Evolutionary conservation across 192 early-diverging fungal species (phyloP).

Genomic region (Anaeromyces robustus): DNA sequence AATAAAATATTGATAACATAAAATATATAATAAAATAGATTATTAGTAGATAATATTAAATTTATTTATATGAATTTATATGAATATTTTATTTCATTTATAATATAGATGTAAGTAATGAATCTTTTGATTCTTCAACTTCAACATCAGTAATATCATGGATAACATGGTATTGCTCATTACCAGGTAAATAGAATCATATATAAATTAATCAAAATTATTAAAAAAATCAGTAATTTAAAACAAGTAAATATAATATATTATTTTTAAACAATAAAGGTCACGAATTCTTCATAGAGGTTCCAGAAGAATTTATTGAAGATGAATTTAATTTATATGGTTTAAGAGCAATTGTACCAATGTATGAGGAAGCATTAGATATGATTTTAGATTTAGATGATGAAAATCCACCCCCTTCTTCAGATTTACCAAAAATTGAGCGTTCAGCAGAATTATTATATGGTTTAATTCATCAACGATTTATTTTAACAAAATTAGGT

Average conservation of each 20-base stretch:
- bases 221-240: background rate
- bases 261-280: no score
- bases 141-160: conserved; percentile 31
- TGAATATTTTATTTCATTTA: no score
- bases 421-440: conserved; percentile 62
- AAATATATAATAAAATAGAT: no score
- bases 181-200: conserved; percentile 21
- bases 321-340: conserved; percentile 99
- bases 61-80: no score
- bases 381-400: conserved; percentile 84
- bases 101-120: background rate
- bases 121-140: conserved; percentile 1
- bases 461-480: conserved; percentile 85
- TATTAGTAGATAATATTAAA: no score
- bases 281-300: conserved; percentile 63
- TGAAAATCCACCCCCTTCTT: conserved; percentile 3
- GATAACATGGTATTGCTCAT: conserved; percentile 43
- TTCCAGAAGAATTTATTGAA: conserved; percentile 67
- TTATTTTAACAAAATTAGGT: conserved; percentile 72
- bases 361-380: conserved; percentile 84
- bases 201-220: background rate
- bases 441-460: conserved; percentile 81
- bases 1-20: no score
- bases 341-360: conserved; percentile 57
- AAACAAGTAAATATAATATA: no score